Evolutionary conservation across 2,329 filamentous ascomycete species (phyloP), one percentile per base, ranked within the genome.

Genomic region (Fusarium nematophilum): DNA sequence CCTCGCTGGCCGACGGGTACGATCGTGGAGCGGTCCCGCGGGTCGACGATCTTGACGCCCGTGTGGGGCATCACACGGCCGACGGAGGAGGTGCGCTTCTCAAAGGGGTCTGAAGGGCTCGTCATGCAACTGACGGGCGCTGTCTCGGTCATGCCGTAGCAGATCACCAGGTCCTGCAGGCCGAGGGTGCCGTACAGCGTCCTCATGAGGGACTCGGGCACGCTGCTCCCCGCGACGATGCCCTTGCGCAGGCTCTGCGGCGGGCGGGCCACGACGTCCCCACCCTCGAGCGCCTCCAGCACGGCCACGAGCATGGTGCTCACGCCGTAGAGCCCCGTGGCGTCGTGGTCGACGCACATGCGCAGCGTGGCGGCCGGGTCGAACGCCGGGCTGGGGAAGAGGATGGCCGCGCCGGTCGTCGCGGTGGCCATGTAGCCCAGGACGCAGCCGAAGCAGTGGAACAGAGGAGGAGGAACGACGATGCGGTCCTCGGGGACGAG

Each of bases 71-170:
- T 86, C 1, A 90, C 80, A n/a, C 83, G 81, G 3, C 95, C 95
- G 1, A 98, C 92, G 4, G 86, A 90, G 31, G 86, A 82, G 45
- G 92, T 90, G 33, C 93, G 83, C 75, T 90, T 90, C 30, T 83
- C 83, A 3, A 92, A 79, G 0, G 91, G 87, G 70, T 97, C 93
- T 14, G 84, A 76, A 0, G 91, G 93, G 0, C 86, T 81, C 0
- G 93, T 97, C 93, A 97, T 97, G 62, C 85, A 86, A 80, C 85
- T 81, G 69, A 92, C 90, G 33, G 90, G 90, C 42, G 82, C 84
- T 2, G 93, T 97, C 76, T 97, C 93, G 2, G 93, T 97, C 93
- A 96, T 96, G 58, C 93, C 93, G 74, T 97, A 98, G 80, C 93
- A 97, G 62, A 97, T 97, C 0, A 93, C 94, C 17, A 98, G 78